Evolutionary conservation across 805 yeast species (phyloP), one percentile per base, ranked within the genome.

Genomic region (Candida coleopterorum): DNA sequence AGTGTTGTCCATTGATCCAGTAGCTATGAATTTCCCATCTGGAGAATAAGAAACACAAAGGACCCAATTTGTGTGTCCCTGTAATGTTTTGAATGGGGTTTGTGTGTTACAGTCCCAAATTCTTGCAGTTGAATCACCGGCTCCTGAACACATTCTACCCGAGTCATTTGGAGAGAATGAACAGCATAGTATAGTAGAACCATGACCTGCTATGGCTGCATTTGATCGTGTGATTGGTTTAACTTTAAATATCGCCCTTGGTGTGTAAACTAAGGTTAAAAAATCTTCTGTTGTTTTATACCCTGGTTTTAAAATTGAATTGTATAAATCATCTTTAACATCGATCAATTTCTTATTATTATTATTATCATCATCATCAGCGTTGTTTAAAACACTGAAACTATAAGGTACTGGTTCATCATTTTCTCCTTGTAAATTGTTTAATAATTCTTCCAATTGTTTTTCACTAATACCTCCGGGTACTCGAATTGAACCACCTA

Each of bases 81-180:
- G 52, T 35, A 93, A 64, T 0, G 95, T 85, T 43, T 77, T 74
- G 53, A 81, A 66, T 7, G 96, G 96, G 0, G 98, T 93, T 47
- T 86, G 93, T 0, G 97, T 89, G 50, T 87, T 81, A 58, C 96
- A 85, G 61, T 89, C 97, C 98, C 98, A 93, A 32, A 90, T 75
- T 55, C 97, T 72, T 2, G 97, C 97, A 7, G 97, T 89, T 25
- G 82, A 77, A 60, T 93, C 98, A 30, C 98, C 98, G 5, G 96
- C 86, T 25, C 98, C 98, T 0, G 97, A 84, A 27, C 85, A 93
- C 82, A 89, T 79, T 47, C 85, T 70, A 2, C 89, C 72, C 12
- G 90, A 77, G 12, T 89, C 81, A 51, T 84, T 73, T 21, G 98
- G 98, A 2, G 98, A 94, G 71, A 93, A 93, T 44, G 85, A 89